phyloP scores from a whole-genome alignment of 2,329 filamentous ascomycete genomes.

The Scytalidium lignicola region DNA sequence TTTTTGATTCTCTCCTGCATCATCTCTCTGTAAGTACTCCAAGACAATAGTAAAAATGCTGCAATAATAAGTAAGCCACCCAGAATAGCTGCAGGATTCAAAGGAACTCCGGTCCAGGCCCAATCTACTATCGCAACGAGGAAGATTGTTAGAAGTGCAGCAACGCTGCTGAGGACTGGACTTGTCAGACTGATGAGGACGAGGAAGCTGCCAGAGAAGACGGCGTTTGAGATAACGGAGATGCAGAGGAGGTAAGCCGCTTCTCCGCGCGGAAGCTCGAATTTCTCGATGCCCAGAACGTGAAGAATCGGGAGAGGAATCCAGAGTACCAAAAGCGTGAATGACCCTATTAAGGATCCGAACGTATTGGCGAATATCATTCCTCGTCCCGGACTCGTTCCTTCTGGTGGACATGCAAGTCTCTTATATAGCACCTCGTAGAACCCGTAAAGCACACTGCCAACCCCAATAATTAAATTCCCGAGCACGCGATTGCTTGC shows the following conservation, averaged over 20 bases:
- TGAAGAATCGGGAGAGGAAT: constrained; percentile 85
- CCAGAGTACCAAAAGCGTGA: constrained; percentile 87
- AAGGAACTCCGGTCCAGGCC: constrained; percentile 70
- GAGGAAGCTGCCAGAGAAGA: constrained; percentile 88
- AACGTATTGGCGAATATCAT: constrained; percentile 96
- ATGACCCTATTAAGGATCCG: constrained; percentile 77
- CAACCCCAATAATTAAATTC: constrained; percentile 86
- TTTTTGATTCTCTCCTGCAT: constrained; percentile 70
- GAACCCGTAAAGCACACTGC: constrained; percentile 88
- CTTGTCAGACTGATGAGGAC: constrained; percentile 90
- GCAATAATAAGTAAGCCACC: constrained; percentile 85
- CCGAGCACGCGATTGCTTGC: constrained; percentile 69
- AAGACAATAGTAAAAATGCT: constrained; percentile 82
- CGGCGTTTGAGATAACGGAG: constrained; percentile 81
- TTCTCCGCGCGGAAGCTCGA: constrained; percentile 73
- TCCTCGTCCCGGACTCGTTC: constrained; percentile 75
- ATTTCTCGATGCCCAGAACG: constrained; percentile 69
- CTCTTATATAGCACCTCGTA: constrained; percentile 98
- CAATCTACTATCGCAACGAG: constrained; percentile 91
- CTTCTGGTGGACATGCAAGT: constrained; percentile 87
- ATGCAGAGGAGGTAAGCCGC: constrained; percentile 76
- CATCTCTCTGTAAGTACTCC: constrained; percentile 92
- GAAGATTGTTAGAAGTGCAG: constrained; percentile 92
- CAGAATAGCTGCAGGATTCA: constrained; percentile 68
- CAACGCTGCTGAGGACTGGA: constrained; percentile 87